Conservation (phyloP, 192 early-diverging fungal species). For the Kappamyces sp. region DNA sequence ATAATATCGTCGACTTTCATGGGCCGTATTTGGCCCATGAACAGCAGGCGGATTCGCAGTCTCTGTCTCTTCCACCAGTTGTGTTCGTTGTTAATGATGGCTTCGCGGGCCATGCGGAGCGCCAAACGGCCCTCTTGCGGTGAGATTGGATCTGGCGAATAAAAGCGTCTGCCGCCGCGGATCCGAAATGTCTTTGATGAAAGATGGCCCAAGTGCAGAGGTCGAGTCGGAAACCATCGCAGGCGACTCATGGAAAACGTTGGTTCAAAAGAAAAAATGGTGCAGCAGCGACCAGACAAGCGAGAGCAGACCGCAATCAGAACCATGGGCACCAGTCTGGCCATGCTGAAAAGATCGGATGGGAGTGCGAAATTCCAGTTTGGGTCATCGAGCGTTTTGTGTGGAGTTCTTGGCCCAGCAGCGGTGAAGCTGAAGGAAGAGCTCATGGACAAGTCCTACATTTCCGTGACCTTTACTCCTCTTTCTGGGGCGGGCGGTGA, state of each 20-base stretch:
- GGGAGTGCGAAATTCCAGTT: conserved; percentile 15
- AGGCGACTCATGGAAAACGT: too few relatives aligned
- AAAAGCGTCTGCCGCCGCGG: background rate
- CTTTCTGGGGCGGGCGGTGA: conserved; percentile 53
- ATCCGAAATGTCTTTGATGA: too few relatives aligned
- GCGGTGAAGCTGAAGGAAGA: conserved; percentile 84
- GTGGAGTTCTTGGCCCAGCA: conserved; percentile 71
- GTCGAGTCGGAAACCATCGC: too few relatives aligned
- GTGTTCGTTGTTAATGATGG: conserved; percentile 17
- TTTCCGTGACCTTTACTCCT: conserved; percentile 76
- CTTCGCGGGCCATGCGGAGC: conserved; percentile 7
- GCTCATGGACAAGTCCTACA: conserved; percentile 75
- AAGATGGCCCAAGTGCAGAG: too few relatives aligned
- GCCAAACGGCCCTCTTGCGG: conserved; percentile 7
- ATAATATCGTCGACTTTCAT: conserved; percentile 74
- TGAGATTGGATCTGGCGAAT: background rate
- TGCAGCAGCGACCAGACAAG: conserved; percentile 4
- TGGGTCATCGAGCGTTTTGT: background rate
- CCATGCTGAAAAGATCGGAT: conserved; percentile 5
- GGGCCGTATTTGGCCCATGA: conserved; percentile 35
- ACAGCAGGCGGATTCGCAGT: conserved; percentile 36
- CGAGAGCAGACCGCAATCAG: conserved; percentile 4
- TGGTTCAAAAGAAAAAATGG: too few relatives aligned
- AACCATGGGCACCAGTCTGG: conserved; percentile 5
- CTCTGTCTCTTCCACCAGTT: conserved; percentile 29